phyloP scores from a whole-genome alignment of 148 eudicot species.

The Camellia japonica region DNA sequence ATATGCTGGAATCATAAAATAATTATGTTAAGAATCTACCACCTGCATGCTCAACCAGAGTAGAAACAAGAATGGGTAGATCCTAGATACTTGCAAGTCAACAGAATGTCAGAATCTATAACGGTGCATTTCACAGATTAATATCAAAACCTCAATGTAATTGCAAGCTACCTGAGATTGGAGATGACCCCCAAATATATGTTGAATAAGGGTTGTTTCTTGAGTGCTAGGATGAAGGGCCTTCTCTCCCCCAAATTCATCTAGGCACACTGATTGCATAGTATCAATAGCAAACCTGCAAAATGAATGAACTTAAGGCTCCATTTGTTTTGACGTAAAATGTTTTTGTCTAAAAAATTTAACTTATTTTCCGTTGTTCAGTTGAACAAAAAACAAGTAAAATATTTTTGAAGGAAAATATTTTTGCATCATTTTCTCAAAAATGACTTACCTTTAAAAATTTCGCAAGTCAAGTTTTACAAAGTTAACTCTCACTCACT shows the following conservation, averaged over 20 bases:
- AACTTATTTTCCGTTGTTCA: too few species aligned
- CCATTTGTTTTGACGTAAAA: too few species aligned
- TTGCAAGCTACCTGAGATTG: constrained; percentile 72
- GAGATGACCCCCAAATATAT: constrained; percentile 95
- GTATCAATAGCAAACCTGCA: constrained; percentile 86
- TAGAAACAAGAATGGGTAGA: not conserved
- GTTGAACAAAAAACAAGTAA: too few species aligned
- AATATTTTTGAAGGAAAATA: too few species aligned
- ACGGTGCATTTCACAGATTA: not conserved
- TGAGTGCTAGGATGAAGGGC: constrained; percentile 62
- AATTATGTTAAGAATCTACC: not conserved
- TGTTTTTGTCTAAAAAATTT: too few species aligned
- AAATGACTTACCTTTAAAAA: too few species aligned
- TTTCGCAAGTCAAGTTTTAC: too few species aligned
- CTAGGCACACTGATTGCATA: constrained; percentile 94
- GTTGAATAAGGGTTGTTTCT: constrained; percentile 90
- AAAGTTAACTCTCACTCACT: too few species aligned
- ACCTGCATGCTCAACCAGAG: not conserved
- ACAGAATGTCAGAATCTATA: not conserved
- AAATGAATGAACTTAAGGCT: not conserved
- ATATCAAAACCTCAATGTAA: not conserved
- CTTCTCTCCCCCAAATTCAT: constrained; percentile 88
- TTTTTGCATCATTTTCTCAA: too few species aligned
- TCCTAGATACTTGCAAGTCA: not conserved
- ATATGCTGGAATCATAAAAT: not conserved